Evolutionary conservation across 2,329 filamentous ascomycete genomes (phyloP).

Genomic region (Aspergillus fumigatus): DNA sequence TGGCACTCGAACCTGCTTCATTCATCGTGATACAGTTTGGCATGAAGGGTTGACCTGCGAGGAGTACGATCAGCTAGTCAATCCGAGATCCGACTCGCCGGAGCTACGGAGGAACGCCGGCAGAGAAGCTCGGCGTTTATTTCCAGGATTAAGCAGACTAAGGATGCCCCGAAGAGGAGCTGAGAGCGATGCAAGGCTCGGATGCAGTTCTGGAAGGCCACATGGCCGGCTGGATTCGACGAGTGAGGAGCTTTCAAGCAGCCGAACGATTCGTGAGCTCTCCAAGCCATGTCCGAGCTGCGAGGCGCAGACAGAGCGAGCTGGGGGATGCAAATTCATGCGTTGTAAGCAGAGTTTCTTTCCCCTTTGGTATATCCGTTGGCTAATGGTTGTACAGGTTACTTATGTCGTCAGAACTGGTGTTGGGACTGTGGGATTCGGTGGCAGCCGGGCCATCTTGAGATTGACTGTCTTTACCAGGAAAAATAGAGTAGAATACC

Average conservation of each 20-base stretch:
- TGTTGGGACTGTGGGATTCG: constrained; percentile 15
- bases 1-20: constrained; percentile 14
- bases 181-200: not conserved
- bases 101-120: not conserved
- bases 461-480: constrained; percentile 6
- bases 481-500: not conserved
- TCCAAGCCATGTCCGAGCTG: constrained; percentile 11
- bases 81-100: not conserved
- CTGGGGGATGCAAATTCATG: constrained; percentile 15
- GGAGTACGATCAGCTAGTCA: constrained; percentile 9
- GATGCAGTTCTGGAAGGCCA: not conserved
- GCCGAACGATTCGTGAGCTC: constrained; percentile 4
- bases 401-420: constrained; percentile 13
- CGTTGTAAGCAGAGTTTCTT: constrained; percentile 8
- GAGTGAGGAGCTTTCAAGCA: constrained; percentile 4
- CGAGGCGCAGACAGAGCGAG: constrained; percentile 8
- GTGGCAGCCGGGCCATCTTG: constrained; percentile 11
- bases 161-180: not conserved
- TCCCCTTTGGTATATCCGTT: not conserved
- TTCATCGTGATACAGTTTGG: constrained; percentile 12
- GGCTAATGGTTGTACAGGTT: constrained; percentile 9
- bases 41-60: constrained; percentile 16
- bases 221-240: constrained; percentile 1
- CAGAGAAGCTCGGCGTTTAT: not conserved
- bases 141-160: not conserved